phyloP scores from a whole-genome alignment of 495 filamentous ascomycete species.

The Pseudevernia furfuracea region DNA sequence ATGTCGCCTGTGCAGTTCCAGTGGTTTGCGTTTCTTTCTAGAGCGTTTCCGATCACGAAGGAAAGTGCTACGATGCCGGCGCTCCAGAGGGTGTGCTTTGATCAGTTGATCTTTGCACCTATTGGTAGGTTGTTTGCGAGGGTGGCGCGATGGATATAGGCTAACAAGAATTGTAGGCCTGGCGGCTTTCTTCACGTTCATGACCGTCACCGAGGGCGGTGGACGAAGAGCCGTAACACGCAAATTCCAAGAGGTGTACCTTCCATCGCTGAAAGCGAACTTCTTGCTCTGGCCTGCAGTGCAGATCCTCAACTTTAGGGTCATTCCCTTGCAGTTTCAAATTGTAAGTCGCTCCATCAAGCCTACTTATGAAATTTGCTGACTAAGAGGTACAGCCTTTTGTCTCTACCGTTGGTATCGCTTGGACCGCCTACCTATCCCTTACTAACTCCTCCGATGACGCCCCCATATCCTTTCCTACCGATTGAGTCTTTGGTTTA shows the following conservation, averaged over 20 bases:
- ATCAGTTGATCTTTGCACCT: constrained; percentile 94
- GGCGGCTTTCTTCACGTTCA: constrained; percentile 84
- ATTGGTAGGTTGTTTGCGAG: constrained; percentile 58
- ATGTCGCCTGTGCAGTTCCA: constrained; percentile 96
- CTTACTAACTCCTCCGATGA: constrained; percentile 86
- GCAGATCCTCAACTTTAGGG: constrained; percentile 91
- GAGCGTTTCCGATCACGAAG: constrained; percentile 77
- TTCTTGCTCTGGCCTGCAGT: constrained; percentile 94
- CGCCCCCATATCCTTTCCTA: not conserved
- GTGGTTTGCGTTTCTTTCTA: constrained; percentile 88
- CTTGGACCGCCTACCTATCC: constrained; percentile 98
- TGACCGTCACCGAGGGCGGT: constrained; percentile 94
- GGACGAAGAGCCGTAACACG: constrained; percentile 67
- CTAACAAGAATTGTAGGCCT: too few species aligned
- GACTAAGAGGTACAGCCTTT: constrained; percentile 61
- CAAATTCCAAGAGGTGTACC: constrained; percentile 89
- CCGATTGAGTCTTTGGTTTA: not conserved
- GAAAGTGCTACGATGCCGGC: constrained; percentile 62
- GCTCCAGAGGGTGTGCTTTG: constrained; percentile 81
- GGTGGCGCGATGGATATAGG: too few species aligned
- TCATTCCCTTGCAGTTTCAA: constrained; percentile 94
- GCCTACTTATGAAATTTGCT: not conserved
- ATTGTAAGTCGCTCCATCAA: constrained; percentile 56
- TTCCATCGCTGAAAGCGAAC: constrained; percentile 92
- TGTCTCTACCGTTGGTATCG: constrained; percentile 92